These are phyloP conservation scores for Termitomyces sp. DNA, from an alignment of 768 basidiomycete genomes.

Conservation along the genomic window DNA sequence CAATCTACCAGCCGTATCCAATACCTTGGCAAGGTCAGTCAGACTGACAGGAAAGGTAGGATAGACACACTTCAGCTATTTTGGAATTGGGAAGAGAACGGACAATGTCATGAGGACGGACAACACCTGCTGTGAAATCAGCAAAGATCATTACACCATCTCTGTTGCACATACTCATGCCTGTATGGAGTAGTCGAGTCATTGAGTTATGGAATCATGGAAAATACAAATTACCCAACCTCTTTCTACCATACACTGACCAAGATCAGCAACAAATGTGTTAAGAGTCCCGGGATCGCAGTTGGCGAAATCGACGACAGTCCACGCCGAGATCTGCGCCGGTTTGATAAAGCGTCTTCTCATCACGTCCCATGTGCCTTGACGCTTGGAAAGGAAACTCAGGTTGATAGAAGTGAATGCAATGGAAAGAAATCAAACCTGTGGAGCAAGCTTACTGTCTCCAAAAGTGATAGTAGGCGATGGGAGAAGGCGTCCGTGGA, in stretches of 20 bases:
- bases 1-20: constrained; percentile 5
- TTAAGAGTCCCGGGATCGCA: constrained; percentile 8
- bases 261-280: constrained; percentile 17
- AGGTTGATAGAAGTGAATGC: not conserved
- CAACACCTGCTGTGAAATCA: not conserved
- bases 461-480: constrained; percentile 27
- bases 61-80: not conserved
- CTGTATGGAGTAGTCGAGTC: not conserved
- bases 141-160: not conserved
- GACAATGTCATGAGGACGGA: constrained; percentile 5
- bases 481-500: constrained; percentile 30
- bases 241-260: constrained; percentile 16
- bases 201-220: not conserved
- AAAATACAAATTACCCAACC: constrained; percentile 13
- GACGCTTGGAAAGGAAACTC: constrained; percentile 10
- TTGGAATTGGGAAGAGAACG: constrained; percentile 1
- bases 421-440: constrained; percentile 3
- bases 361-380: constrained; percentile 28
- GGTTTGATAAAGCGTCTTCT: constrained; percentile 16
- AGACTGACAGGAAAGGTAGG: not conserved
- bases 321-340: constrained; percentile 14
- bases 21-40: constrained; percentile 1
- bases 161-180: constrained; percentile 13
- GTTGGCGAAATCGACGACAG: constrained; percentile 21
- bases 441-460: constrained; percentile 1